Evolutionary conservation across 164 flowering plant species (phyloP).

Genomic region (Protea cynaroides): DNA sequence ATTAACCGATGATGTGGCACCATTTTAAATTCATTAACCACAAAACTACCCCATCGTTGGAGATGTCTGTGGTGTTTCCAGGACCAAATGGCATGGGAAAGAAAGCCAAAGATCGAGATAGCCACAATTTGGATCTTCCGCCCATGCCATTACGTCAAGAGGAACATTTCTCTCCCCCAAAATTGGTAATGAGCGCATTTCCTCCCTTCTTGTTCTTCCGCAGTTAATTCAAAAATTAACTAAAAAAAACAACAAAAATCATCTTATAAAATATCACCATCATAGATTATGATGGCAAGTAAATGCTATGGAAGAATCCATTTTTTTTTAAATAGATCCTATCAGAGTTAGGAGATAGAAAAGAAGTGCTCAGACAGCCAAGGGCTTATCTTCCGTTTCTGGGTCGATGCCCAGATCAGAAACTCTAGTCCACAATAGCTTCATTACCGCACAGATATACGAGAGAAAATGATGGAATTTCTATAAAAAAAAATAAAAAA

Average conservation of each 20-base stretch:
- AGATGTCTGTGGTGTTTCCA: conserved; percentile 21
- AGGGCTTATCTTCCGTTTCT: conserved; percentile 24
- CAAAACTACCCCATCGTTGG: too few relatives aligned
- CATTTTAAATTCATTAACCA: too few relatives aligned
- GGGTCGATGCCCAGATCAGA: conserved; percentile 14
- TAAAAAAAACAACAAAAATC: too few relatives aligned
- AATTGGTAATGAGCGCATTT: conserved; percentile 26
- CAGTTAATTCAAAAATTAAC: too few relatives aligned
- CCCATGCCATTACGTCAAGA: conserved; percentile 24
- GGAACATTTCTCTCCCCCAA: conserved; percentile 13
- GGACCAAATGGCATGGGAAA: conserved; percentile 12
- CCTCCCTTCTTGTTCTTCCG: background rate
- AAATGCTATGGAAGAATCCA: too few relatives aligned
- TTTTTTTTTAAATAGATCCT: too few relatives aligned
- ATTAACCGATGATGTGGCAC: too few relatives aligned
- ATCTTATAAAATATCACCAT: too few relatives aligned
- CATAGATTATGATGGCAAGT: too few relatives aligned
- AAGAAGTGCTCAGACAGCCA: conserved; percentile 27
- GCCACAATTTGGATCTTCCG: conserved; percentile 18
- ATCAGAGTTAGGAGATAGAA: too few relatives aligned
- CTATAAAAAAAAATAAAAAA: too few relatives aligned
- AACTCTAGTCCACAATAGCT: conserved; percentile 27
- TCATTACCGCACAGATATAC: conserved; percentile 17
- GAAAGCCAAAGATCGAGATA: conserved; percentile 20
- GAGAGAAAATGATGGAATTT: background rate